A percentile compares a stretch with the other conserved stretches of the same genome.
phyloP scores from a whole-genome alignment of 192 early-diverging fungal species.

The Umbelopsis ramanniana region DNA sequence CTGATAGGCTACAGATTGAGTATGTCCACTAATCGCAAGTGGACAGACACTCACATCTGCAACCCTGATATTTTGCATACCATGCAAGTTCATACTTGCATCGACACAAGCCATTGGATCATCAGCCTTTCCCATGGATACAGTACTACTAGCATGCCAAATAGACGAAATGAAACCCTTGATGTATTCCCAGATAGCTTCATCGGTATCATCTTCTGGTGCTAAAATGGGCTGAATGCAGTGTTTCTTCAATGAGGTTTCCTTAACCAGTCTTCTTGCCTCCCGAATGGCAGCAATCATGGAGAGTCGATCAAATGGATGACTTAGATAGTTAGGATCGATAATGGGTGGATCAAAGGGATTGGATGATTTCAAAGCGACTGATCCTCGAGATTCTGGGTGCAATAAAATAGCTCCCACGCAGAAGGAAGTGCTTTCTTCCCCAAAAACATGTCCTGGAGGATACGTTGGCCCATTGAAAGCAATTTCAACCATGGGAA shows the following conservation, averaged over 20 bases:
- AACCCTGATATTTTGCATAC: slow-evolving; percentile 30
- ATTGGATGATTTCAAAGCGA: not conserved
- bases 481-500: not conserved
- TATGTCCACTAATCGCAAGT: not conserved
- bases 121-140: slow-evolving; percentile 32
- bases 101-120: slow-evolving; percentile 36
- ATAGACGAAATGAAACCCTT: not conserved
- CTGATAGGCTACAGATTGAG: not conserved
- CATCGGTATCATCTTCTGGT: not conserved
- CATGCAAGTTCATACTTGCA: slow-evolving; percentile 25
- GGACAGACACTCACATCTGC: slow-evolving; percentile 34
- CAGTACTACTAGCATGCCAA: slow-evolving; percentile 39
- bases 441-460: not conserved
- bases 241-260: not conserved
- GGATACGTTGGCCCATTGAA: not conserved
- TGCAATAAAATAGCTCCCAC: not conserved
- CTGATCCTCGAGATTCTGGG: slow-evolving; percentile 4
- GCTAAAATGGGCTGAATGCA: not conserved
- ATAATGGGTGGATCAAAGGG: not conserved
- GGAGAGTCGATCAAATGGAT: not conserved
- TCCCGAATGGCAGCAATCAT: not conserved
- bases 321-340: not conserved
- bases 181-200: slow-evolving; percentile 7
- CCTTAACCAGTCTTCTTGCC: not conserved
- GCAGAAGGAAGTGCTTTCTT: not conserved